phyloP scores from a whole-genome alignment of 257 asterid genomes.

The Rubia yunnanensis region DNA sequence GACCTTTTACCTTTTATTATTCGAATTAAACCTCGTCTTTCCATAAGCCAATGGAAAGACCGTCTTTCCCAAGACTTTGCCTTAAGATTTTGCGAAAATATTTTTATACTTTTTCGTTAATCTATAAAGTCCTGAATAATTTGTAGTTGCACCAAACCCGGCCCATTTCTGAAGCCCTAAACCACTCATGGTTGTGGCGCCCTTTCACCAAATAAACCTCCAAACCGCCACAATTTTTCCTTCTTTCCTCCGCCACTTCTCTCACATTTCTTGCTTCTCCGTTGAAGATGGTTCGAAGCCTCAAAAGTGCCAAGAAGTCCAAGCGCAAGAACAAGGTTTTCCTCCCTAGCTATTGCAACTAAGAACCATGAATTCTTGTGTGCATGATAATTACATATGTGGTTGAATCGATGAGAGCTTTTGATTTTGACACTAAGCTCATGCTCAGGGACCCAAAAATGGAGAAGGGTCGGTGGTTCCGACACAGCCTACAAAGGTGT shows the following conservation, averaged over 20 bases:
- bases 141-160: no score
- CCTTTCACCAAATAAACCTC: neutral
- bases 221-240: neutral
- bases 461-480: conserved; percentile 57
- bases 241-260: neutral
- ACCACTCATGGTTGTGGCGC: neutral
- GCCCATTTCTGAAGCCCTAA: conserved; percentile 11
- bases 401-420: neutral
- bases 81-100: no score
- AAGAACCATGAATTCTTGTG: neutral
- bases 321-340: conserved; percentile 66
- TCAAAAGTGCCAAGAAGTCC: conserved; percentile 59
- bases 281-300: conserved; percentile 53
- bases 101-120: no score
- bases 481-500: conserved; percentile 50
- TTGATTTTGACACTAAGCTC: neutral
- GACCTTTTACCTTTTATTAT: no score
- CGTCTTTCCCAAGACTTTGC: no score
- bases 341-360: neutral
- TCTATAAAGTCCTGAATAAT: no score
- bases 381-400: neutral
- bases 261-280: neutral
- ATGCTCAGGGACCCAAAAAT: conserved; percentile 38
- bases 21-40: no score
- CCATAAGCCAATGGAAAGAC: no score